Evolutionary conservation across 345 rosid species (phyloP), one percentile per base, ranked within the genome.

Genomic region (Murraya koenigii): DNA sequence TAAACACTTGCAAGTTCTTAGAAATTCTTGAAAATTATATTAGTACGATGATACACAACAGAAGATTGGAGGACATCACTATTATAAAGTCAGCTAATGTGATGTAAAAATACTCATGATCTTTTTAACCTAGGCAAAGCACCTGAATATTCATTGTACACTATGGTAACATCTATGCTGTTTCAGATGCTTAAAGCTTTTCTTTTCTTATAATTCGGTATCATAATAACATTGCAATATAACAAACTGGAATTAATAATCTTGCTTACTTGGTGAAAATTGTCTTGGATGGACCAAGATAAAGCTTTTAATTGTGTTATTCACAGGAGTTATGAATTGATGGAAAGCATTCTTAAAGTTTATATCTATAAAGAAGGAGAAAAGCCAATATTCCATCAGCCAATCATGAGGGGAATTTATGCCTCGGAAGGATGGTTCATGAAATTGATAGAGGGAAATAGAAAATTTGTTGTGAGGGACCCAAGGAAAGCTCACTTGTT

Each of bases 341-440:
- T 93, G 98, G 97, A 90, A 83, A 82, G 80, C 76, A 78, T 78
- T 52, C 93, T 95, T 60, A 95, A 79, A 85, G 91, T 95, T 63
- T 95, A 89, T 82, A 79, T 90, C 39, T 95, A 93, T 75, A 90
- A 86, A 71, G 98, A 95, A 88, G 99, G 98, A 69, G 86, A 60
- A 70, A 95, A 89, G 79, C 97, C 97, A 8, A 81, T 90, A 83
- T 93, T 95, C 77, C 99, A 92, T 81, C 88, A 80, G 64, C 86
- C 97, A 58, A 80, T 49, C 75, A 84, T 81, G 87, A 88, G 95
- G 77, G 98, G 97, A 66, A 92, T 92, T 58, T 95, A 93, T 79
- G 95, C 97, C 13, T 92, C 97, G 5, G 97, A 93, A 86, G 98
- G 97, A 75, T 92, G 98, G 98, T 93, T 94, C 75, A 87, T 94